A percentile compares a stretch with the other conserved stretches of the same genome.
phyloP scores from a whole-genome alignment of 2,329 filamentous ascomycete species.

The Trichoderma pleuroti region DNA sequence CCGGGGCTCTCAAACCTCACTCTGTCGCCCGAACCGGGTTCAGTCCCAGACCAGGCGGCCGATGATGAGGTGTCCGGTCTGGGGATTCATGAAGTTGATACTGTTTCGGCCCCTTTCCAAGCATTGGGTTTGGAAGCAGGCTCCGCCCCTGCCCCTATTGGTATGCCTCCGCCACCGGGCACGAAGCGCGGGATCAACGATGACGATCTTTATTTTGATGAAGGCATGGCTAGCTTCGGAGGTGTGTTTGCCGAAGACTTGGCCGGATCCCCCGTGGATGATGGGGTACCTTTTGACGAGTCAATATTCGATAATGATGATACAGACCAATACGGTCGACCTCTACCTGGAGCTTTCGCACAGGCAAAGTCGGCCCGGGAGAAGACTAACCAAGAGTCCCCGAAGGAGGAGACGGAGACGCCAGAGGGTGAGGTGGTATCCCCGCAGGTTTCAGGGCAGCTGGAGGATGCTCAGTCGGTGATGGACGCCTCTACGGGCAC shows the following conservation, averaged over 20 bases:
- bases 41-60: conserved; percentile 1
- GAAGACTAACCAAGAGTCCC: background rate
- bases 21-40: background rate
- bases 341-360: conserved; percentile 56
- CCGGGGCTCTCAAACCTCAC: conserved; percentile 24
- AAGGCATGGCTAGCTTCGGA: conserved; percentile 52
- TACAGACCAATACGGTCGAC: conserved; percentile 59
- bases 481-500: conserved; percentile 50
- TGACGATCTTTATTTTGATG: conserved; percentile 69
- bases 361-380: conserved; percentile 47
- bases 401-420: conserved; percentile 37
- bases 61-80: conserved; percentile 34
- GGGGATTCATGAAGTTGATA: conserved; percentile 41
- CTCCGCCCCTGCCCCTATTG: background rate
- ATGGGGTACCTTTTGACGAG: conserved; percentile 63
- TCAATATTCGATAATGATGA: conserved; percentile 69
- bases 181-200: conserved; percentile 31
- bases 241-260: conserved; percentile 46
- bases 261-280: conserved; percentile 40
- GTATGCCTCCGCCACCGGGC: conserved; percentile 20
- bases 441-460: conserved; percentile 41
- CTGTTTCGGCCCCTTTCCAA: conserved; percentile 19
- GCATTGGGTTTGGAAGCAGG: background rate
- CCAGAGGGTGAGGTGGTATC: conserved; percentile 47
- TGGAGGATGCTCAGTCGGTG: conserved; percentile 46